Base-by-base conservation (phyloP, 352 stramenopile genomes). In the Phytopythium cucurbitacearum region DNA sequence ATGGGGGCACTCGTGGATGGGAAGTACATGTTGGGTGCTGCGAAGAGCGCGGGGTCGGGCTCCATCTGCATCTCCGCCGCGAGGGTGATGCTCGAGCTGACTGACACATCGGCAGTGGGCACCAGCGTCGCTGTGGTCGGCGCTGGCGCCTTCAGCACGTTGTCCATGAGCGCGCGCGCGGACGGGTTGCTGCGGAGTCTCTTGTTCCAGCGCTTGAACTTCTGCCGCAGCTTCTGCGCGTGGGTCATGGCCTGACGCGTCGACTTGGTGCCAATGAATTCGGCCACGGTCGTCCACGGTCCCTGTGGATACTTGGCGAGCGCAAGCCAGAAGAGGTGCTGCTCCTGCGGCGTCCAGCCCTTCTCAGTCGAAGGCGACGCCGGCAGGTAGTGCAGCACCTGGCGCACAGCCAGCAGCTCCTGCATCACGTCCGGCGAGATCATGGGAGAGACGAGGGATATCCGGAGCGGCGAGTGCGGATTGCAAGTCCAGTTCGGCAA, bases 231-330 rank as follows among this genome's bases (percentile, higher is more conserved):
- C 57, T 85, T 82, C 58, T 85, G 71, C 36, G 71, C 73, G 51
- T 82, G 71, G 0, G 71, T 82, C 69, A 82, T 80, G 10, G 73
- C 71, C 57, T 85, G 73, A 34, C 73, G 66, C 13, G 73, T 81
- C 15, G 71, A 73, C 48, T 79, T 76, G 42, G 73, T 80, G 33
- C 71, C 68, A 16, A 85, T 73, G 59, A 71, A 80, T 37, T 62
- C 59, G 9, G 73, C 73, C 48, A 84, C 78, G 28, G 60, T 53
- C 16, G 71, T 79, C 73, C 73, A 84, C 9, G 73, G 73, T 0
- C 73, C 73, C 15, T 81, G 71, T 8, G 73, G 71, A 49, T 65
- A 73, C 50, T 57, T 68, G 44, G 58, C 51, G 47, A 77, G 64
- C 28, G 63, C 68, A 5, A 62, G 55, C 64, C 64, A 71, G 56